These are phyloP conservation scores for Bacidia gigantensis DNA, from an alignment of 495 filamentous ascomycete species.

Conservation along the genomic window DNA sequence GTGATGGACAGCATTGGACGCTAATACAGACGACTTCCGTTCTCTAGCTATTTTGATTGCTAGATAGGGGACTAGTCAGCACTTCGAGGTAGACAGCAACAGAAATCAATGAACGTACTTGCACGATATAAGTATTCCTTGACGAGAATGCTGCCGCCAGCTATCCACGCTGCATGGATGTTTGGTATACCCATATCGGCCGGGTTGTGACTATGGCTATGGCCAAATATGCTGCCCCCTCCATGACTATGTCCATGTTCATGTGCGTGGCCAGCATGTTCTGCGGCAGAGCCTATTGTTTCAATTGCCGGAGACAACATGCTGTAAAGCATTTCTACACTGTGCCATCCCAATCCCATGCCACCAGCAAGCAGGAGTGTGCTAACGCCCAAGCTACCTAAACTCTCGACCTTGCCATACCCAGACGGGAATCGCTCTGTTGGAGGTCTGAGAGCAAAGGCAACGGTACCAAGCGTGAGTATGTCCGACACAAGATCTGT, in stretches of 20 bases:
- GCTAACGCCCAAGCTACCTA: constrained; percentile 86
- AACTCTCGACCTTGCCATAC: constrained; percentile 93
- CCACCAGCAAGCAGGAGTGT: constrained; percentile 78
- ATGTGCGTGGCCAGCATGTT: constrained; percentile 42
- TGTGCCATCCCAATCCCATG: constrained; percentile 76
- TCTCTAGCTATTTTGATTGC: constrained; percentile 95
- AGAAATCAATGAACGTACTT: constrained; percentile 44
- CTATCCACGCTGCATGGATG: constrained; percentile 88
- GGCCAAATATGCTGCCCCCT: constrained; percentile 22
- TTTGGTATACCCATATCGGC: constrained; percentile 50
- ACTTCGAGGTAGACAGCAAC: not conserved
- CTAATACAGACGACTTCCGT: constrained; percentile 89
- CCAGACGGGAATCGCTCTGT: constrained; percentile 72
- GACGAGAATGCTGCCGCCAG: constrained; percentile 74
- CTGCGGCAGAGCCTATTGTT: constrained; percentile 43
- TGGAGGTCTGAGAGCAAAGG: constrained; percentile 75
- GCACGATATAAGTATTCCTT: constrained; percentile 97
- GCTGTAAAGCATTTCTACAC: constrained; percentile 56
- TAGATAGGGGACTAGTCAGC: constrained; percentile 25
- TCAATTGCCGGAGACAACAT: constrained; percentile 59
- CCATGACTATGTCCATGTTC: constrained; percentile 32
- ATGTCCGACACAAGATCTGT: constrained; percentile 92
- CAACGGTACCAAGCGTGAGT: constrained; percentile 82
- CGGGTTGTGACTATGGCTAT: constrained; percentile 38
- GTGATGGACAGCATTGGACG: constrained; percentile 92